Evolutionary conservation across 2,329 filamentous ascomycete genomes (phyloP).

Genomic region (Neonectria neomacrospora): DNA sequence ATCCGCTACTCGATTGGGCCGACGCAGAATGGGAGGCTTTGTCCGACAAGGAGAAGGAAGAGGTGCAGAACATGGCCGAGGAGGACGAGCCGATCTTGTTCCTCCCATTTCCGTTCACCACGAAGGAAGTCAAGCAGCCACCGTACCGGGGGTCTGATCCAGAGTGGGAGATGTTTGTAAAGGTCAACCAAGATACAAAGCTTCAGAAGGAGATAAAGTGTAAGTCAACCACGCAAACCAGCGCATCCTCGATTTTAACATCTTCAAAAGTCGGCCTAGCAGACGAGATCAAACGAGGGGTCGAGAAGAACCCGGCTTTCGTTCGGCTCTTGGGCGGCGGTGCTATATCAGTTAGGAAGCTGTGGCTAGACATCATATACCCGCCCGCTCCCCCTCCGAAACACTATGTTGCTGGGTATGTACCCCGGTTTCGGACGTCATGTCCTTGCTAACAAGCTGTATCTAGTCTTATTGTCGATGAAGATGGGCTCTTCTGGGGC

Average conservation of each 20-base stretch:
- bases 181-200: constrained; percentile 64
- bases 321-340: constrained; percentile 59
- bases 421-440: not conserved
- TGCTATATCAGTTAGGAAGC: constrained; percentile 59
- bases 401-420: constrained; percentile 70
- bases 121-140: constrained; percentile 57
- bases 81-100: constrained; percentile 62
- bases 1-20: constrained; percentile 56
- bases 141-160: constrained; percentile 68
- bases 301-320: constrained; percentile 54
- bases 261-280: constrained; percentile 46
- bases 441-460: constrained; percentile 35
- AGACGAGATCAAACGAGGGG: constrained; percentile 50
- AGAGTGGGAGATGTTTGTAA: constrained; percentile 71
- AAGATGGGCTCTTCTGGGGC: constrained; percentile 60
- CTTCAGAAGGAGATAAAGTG: constrained; percentile 60
- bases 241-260: constrained; percentile 27
- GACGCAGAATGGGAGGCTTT: constrained; percentile 56
- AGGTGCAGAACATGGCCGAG: constrained; percentile 54
- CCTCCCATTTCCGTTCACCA: constrained; percentile 71
- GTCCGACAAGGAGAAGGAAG: constrained; percentile 57
- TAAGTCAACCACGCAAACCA: constrained; percentile 43
- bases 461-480: constrained; percentile 60
- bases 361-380: constrained; percentile 72
- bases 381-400: constrained; percentile 68